phyloP scores from a whole-genome alignment of 2,329 filamentous ascomycete genomes.

The Nothophoma quercina region DNA sequence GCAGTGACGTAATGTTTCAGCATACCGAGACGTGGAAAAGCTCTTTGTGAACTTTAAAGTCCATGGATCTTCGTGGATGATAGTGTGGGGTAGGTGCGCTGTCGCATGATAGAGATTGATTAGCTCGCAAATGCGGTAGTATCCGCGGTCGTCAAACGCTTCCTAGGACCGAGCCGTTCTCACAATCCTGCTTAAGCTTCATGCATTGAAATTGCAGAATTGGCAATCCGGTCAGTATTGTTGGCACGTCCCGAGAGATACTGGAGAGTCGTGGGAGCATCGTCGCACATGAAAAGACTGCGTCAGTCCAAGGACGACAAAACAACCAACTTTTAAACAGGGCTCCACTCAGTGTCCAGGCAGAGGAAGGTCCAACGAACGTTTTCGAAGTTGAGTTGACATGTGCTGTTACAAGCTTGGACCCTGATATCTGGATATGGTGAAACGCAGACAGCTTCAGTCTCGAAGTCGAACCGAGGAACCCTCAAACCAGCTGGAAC shows the following conservation, averaged over 20 bases:
- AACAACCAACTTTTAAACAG: background rate
- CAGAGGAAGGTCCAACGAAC: background rate
- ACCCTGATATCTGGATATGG: background rate
- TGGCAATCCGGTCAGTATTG: background rate
- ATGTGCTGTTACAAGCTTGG: slow-evolving; percentile 10
- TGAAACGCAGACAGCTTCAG: slow-evolving; percentile 13
- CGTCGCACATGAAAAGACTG: background rate
- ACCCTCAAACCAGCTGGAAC: background rate
- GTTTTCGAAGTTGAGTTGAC: background rate
- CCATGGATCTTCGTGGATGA: background rate
- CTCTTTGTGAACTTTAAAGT: background rate
- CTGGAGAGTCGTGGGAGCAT: no score
- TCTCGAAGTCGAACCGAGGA: background rate
- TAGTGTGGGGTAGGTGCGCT: background rate
- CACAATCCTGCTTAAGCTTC: background rate
- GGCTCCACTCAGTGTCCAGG: background rate
- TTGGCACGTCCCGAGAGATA: background rate
- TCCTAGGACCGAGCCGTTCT: background rate
- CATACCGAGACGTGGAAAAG: background rate
- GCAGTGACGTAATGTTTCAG: slow-evolving; percentile 10
- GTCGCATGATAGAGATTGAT: background rate
- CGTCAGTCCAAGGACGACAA: background rate
- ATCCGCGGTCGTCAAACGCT: background rate
- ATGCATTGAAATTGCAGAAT: background rate
- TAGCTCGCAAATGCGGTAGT: slow-evolving; percentile 4